These are phyloP conservation scores for Tricholoma matsutake DNA, from an alignment of 768 basidiomycete species.

Conservation along the genomic window DNA sequence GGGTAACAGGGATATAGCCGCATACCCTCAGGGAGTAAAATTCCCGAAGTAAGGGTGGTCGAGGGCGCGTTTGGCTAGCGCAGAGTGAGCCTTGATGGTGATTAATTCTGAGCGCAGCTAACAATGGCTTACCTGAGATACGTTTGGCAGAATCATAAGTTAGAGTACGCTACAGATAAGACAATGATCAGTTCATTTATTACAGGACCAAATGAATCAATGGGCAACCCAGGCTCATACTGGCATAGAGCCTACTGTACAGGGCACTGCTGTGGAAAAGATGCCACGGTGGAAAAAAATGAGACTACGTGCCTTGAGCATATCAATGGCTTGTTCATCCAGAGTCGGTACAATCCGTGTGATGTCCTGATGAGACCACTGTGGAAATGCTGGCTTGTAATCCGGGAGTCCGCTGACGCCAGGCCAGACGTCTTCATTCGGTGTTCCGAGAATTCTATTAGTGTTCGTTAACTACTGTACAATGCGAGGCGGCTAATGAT, in stretches of 20 bases:
- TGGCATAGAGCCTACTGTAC: background rate
- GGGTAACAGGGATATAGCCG: background rate
- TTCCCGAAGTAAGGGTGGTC: conserved; percentile 48
- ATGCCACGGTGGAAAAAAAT: background rate
- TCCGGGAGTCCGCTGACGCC: conserved; percentile 86
- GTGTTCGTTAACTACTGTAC: background rate
- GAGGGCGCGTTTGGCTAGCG: conserved; percentile 54
- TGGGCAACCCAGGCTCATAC: background rate
- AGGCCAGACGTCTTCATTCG: conserved; percentile 88
- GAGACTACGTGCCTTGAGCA: conserved; percentile 55
- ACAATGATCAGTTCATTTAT: background rate
- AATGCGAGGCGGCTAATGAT: background rate
- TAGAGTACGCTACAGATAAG: conserved; percentile 53
- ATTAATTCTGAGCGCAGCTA: background rate
- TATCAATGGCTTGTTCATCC: conserved; percentile 76
- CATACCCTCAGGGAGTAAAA: conserved; percentile 28
- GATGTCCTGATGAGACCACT: conserved; percentile 84
- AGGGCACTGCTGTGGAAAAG: background rate
- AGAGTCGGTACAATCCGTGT: conserved; percentile 61
- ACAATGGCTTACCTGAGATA: conserved; percentile 74
- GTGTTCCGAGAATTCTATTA: conserved; percentile 87
- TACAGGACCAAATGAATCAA: background rate
- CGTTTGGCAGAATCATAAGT: conserved; percentile 89
- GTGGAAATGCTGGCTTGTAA: conserved; percentile 96
- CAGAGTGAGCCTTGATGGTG: conserved; percentile 34